These are phyloP conservation scores for Sclerotinia borealis DNA, from an alignment of 2,329 filamentous ascomycete species.

Conservation along the genomic window DNA sequence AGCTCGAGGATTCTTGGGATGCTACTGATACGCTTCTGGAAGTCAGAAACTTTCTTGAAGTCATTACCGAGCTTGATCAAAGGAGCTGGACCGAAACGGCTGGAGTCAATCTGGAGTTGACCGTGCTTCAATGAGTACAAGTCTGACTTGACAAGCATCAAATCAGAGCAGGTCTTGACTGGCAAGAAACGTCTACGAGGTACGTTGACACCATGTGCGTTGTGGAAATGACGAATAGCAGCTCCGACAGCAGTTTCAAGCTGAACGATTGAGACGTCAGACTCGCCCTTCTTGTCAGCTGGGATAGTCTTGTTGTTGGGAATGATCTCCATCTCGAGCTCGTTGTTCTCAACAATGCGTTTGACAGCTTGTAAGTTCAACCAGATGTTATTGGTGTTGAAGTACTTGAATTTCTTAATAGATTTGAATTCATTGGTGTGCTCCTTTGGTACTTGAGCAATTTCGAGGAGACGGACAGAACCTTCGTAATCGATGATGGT, in stretches of 20 bases:
- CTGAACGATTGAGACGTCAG: conserved; percentile 94
- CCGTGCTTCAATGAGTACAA: conserved; percentile 98
- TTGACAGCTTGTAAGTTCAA: conserved; percentile 97
- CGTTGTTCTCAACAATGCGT: conserved; percentile 96
- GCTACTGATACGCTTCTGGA: conserved; percentile 79
- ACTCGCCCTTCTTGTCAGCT: conserved; percentile 99
- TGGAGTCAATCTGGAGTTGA: conserved; percentile 93
- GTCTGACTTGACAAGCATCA: conserved; percentile 99
- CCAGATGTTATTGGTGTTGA: conserved; percentile 99
- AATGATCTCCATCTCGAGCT: conserved; percentile 99
- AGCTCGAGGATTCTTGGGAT: conserved; percentile 90
- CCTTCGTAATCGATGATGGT: conserved; percentile 99
- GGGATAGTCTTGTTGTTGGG: conserved; percentile 98
- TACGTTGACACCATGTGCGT: conserved; percentile 98
- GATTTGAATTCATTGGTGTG: conserved; percentile 99
- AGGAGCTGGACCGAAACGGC: conserved; percentile 91
- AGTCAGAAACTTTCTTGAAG: conserved; percentile 99
- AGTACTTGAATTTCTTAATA: conserved; percentile 99
- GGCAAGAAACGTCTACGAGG: conserved; percentile 96
- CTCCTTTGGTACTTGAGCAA: conserved; percentile 98
- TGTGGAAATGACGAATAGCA: conserved; percentile 97
- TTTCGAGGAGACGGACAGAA: conserved; percentile 92
- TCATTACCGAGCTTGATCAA: conserved; percentile 98
- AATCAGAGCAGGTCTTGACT: conserved; percentile 98
- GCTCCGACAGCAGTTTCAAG: conserved; percentile 98